Percentiles rank a stretch among this genome's conserved stretches.
These are phyloP conservation scores for Carpinus fangiana DNA, from an alignment of 306 rosid species.

Conservation along the genomic window DNA sequence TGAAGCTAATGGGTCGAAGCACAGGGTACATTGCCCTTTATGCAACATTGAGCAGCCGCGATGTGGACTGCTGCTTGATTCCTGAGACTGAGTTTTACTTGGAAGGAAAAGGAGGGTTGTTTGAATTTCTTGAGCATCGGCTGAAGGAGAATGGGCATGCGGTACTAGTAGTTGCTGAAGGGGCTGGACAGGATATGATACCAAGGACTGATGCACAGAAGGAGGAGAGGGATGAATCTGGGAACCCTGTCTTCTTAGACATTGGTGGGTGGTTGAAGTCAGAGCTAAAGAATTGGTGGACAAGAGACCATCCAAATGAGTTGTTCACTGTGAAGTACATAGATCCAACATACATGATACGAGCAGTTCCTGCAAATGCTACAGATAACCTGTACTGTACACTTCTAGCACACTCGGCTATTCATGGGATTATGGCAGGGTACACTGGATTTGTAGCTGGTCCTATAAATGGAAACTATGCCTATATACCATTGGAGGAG, in stretches of 20 bases:
- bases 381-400: slow-evolving; percentile 78
- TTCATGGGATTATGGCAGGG: slow-evolving; percentile 92
- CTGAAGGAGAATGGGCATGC: slow-evolving; percentile 72
- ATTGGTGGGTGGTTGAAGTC: slow-evolving; percentile 83
- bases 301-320: slow-evolving; percentile 56
- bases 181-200: slow-evolving; percentile 76
- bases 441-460: slow-evolving; percentile 81
- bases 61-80: slow-evolving; percentile 86
- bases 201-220: slow-evolving; percentile 63
- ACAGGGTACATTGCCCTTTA: slow-evolving; percentile 79
- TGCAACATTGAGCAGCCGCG: slow-evolving; percentile 81
- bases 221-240: slow-evolving; percentile 75
- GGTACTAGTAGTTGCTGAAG: slow-evolving; percentile 85
- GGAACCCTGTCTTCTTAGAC: slow-evolving; percentile 68
- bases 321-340: slow-evolving; percentile 67
- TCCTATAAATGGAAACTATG: slow-evolving; percentile 65
- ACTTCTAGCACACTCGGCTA: slow-evolving; percentile 77
- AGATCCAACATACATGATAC: slow-evolving; percentile 91
- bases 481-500: slow-evolving; percentile 80
- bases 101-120: slow-evolving; percentile 87
- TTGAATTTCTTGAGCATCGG: slow-evolving; percentile 54
- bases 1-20: slow-evolving; percentile 88
- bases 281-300: slow-evolving; percentile 83
- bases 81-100: slow-evolving; percentile 70
- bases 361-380: slow-evolving; percentile 82